Percentiles rank a stretch among this genome's conserved stretches.
Evolutionary conservation across 805 yeast species (phyloP).

Genomic region (Yarrowia keelungensis): DNA sequence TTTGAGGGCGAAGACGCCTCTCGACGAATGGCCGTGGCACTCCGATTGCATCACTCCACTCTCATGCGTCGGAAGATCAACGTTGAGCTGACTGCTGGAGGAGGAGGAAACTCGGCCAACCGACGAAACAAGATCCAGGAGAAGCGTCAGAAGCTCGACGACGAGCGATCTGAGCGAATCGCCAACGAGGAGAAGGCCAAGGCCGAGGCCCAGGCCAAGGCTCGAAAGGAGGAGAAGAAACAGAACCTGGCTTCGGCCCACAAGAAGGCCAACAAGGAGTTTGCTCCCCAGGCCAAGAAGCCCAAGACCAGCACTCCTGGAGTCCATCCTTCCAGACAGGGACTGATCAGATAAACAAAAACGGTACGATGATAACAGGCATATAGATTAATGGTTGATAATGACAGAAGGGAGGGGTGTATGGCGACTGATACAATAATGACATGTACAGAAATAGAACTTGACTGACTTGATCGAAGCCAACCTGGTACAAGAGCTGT

Average conservation of each 20-base stretch:
- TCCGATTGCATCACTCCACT: slow-evolving; percentile 79
- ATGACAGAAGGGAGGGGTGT: no score
- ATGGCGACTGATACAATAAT: no score
- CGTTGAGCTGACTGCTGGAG: slow-evolving; percentile 97
- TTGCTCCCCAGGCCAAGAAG: slow-evolving; percentile 27
- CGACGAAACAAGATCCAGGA: slow-evolving; percentile 67
- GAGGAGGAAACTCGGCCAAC: slow-evolving; percentile 87
- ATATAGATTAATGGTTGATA: slow-evolving; percentile 6
- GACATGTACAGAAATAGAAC: no score
- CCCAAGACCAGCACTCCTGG: slow-evolving; percentile 20
- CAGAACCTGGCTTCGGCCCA: slow-evolving; percentile 30
- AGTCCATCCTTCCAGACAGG: slow-evolving; percentile 73
- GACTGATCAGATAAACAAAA: slow-evolving; percentile 50
- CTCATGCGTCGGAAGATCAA: slow-evolving; percentile 80
- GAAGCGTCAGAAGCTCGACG: slow-evolving; percentile 77
- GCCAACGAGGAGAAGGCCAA: slow-evolving; percentile 54
- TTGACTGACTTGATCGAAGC: no score
- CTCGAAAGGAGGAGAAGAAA: slow-evolving; percentile 40
- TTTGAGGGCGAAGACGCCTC: slow-evolving; percentile 75
- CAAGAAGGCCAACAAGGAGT: slow-evolving; percentile 37
- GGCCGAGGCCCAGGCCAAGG: slow-evolving; percentile 32
- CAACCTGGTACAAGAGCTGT: no score
- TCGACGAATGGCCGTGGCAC: slow-evolving; percentile 81
- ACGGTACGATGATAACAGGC: not conserved
- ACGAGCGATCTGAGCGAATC: slow-evolving; percentile 69